Evolutionary conservation across 352 stramenopile species (phyloP), one percentile per base, ranked within the genome.

Genomic region (Phytophthora constricta): DNA sequence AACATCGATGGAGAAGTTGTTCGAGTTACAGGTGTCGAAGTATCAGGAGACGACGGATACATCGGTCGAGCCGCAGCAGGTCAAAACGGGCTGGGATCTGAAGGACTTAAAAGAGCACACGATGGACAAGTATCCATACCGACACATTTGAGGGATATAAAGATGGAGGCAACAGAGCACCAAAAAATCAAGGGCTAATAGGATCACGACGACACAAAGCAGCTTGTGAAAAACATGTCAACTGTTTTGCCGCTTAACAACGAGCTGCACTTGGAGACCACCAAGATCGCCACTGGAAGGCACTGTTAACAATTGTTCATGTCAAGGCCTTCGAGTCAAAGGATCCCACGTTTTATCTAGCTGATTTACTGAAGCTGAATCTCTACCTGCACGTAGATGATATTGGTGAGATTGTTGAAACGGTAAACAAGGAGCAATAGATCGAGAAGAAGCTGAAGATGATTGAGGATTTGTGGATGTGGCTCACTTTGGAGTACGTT

Each of bases 221-320:
- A 94, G 61, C 71, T 94, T 8, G 89, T 93, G 17, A 96, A 95
- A 68, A 95, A 96, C 59, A 95, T 95, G 89, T 72, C 86, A 27
- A 86, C 81, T 0, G 88, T 96, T 2, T 48, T 96, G 10, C 87
- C 89, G 7, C 72, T 99, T 14, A 97, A 98, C 68, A 97, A 98
- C 53, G 96, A 98, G 51, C 77, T 99, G 33, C 95, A 98, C 76
- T 98, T 91, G 1, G 88, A 98, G 58, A 89, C 95, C 25, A 98
- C 98, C 89, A 97, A 54, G 76, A 96, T 47, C 90, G 96, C 4
- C 96, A 99, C 77, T 99, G 96, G 96, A 90, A 92, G 63, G 87
- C 83, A 11, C 63, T 98, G 9, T 94, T 91, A 14, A 70, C 63
- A 3, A 91, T 95, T 37, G 95, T 86, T 42, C 89, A 94, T 26